Percentiles rank a stretch among this genome's conserved stretches.
Evolutionary conservation across 2,329 filamentous ascomycete genomes (phyloP).

Genomic region (Colletotrichum australisinense): DNA sequence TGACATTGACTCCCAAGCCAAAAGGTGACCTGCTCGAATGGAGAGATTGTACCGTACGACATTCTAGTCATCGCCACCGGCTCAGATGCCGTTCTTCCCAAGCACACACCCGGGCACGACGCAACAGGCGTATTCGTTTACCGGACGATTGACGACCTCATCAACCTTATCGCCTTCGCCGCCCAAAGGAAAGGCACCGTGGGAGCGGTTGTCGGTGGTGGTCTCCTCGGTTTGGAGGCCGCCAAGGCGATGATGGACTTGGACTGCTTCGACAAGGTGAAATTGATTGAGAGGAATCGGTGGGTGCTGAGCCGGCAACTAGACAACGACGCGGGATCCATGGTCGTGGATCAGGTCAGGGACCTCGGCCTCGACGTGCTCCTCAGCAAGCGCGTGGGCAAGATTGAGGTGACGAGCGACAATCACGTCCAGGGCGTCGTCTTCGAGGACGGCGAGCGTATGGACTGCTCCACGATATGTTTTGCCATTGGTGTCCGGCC

Average conservation of each 20-base stretch:
- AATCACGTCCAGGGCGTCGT: constrained; percentile 79
- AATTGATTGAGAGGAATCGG: constrained; percentile 82
- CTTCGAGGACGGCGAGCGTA: constrained; percentile 83
- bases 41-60: constrained; percentile 79
- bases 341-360: constrained; percentile 86
- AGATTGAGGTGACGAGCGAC: constrained; percentile 74
- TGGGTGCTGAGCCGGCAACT: constrained; percentile 88
- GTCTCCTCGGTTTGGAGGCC: constrained; percentile 86
- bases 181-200: constrained; percentile 73
- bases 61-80: constrained; percentile 87
- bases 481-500: constrained; percentile 91
- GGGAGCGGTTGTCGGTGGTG: constrained; percentile 85
- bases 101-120: constrained; percentile 79
- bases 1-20: constrained; percentile 71
- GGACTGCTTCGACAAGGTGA: constrained; percentile 78
- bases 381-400: constrained; percentile 79
- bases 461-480: constrained; percentile 84
- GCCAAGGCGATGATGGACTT: constrained; percentile 94
- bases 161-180: constrained; percentile 80
- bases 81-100: constrained; percentile 81
- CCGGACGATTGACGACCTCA: constrained; percentile 84
- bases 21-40: constrained; percentile 78
- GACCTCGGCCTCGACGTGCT: constrained; percentile 84
- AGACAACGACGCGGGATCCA: constrained; percentile 81
- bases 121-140: constrained; percentile 91